Evolutionary conservation across 495 filamentous ascomycete genomes (phyloP).

Genomic region (Penicillium verhagenii): DNA sequence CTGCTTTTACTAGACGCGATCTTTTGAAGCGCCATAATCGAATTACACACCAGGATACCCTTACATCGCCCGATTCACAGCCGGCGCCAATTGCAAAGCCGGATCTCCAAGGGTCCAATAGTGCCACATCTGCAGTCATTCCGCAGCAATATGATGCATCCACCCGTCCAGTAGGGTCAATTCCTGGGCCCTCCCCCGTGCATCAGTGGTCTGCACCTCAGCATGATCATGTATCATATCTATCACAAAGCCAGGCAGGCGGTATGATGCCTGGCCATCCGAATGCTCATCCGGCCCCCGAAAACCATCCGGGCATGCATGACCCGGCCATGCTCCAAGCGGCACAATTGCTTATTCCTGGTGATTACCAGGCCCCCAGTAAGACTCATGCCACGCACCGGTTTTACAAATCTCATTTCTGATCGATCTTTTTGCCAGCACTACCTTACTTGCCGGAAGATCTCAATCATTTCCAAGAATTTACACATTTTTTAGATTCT

Average conservation of each 20-base stretch:
- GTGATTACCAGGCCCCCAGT: constrained; percentile 31
- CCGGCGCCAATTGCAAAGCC: constrained; percentile 18
- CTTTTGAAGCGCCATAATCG: constrained; percentile 53
- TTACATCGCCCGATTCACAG: constrained; percentile 34
- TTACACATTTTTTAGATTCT: constrained; percentile 43
- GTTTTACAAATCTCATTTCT: too few species aligned
- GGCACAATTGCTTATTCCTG: constrained; percentile 40
- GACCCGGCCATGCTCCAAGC: constrained; percentile 43
- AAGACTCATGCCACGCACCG: background rate
- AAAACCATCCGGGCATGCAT: constrained; percentile 27
- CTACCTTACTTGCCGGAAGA: constrained; percentile 39
- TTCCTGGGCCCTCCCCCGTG: constrained; percentile 26
- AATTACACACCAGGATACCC: constrained; percentile 38
- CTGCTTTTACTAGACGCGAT: constrained; percentile 53
- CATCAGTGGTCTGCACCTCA: constrained; percentile 34
- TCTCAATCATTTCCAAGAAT: constrained; percentile 42
- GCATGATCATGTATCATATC: constrained; percentile 22
- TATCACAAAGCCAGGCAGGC: constrained; percentile 22
- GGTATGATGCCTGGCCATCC: constrained; percentile 18
- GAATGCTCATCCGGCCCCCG: constrained; percentile 11
- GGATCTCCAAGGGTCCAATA: constrained; percentile 15
- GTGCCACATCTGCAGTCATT: constrained; percentile 17
- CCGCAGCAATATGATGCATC: constrained; percentile 27
- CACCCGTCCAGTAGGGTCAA: constrained; percentile 18
- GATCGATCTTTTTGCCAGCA: too few species aligned